phyloP scores from a whole-genome alignment of 1,284 basidiomycete genomes.

The Inonotus hispidus region DNA sequence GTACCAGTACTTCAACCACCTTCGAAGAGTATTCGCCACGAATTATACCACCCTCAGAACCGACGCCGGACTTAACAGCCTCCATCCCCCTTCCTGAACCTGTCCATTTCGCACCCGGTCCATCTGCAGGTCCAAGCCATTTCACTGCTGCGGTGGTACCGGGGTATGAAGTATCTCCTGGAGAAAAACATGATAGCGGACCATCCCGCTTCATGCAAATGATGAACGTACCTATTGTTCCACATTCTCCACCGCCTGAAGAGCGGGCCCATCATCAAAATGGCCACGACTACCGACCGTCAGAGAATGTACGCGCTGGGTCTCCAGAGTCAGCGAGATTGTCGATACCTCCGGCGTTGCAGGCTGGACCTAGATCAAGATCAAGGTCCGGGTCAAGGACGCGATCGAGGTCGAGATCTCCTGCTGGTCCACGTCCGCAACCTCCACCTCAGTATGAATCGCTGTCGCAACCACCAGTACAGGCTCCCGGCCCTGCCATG shows the following conservation, averaged over 20 bases:
- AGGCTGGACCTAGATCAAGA: not conserved
- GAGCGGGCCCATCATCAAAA: not conserved
- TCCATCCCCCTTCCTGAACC: not conserved
- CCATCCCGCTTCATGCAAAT: constrained; percentile 11
- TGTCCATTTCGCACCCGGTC: not conserved
- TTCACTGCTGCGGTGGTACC: too few relatives aligned
- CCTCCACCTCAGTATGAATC: not conserved
- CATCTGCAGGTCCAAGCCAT: not conserved
- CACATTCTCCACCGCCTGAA: constrained; percentile 1
- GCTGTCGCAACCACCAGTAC: not conserved
- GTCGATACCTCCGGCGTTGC: not conserved
- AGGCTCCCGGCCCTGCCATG: not conserved
- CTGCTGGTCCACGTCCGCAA: constrained; percentile 12
- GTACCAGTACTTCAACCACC: not conserved
- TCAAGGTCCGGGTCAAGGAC: not conserved
- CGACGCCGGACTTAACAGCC: not conserved
- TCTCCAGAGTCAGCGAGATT: not conserved
- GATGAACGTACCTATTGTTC: constrained; percentile 14
- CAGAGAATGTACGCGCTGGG: not conserved
- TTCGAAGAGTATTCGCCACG: not conserved
- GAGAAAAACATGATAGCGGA: not conserved
- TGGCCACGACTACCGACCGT: not conserved
- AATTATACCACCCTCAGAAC: constrained; percentile 7
- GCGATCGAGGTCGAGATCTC: constrained; percentile 12
- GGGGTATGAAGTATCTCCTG: not conserved